Evolutionary conservation across 225 moss, liverwort and hornwort species (phyloP).

Genomic region (Asterella californica): DNA sequence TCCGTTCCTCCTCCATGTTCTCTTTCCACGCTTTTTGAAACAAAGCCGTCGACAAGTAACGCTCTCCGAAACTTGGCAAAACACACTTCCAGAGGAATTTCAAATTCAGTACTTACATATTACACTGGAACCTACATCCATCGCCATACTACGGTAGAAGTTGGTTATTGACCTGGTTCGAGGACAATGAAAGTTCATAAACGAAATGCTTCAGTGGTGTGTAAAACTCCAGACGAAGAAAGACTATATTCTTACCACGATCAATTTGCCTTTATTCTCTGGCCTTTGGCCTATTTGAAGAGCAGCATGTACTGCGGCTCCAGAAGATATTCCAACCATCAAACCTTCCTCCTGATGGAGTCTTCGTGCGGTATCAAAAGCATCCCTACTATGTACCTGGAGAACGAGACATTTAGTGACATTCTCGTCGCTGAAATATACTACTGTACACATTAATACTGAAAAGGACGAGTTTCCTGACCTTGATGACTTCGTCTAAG

Average conservation of each 20-base stretch:
- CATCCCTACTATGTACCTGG: constrained; percentile 71
- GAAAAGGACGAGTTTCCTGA: constrained; percentile 9
- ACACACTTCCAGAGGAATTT: constrained; percentile 50
- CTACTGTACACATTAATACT: not conserved
- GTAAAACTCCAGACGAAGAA: not conserved
- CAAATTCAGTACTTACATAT: too few relatives aligned
- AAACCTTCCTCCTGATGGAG: constrained; percentile 67
- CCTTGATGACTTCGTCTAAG: constrained; percentile 66
- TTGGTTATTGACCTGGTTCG: not conserved
- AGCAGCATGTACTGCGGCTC: constrained; percentile 64
- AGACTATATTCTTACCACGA: constrained; percentile 22
- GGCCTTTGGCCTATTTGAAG: constrained; percentile 49
- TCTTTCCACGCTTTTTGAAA: constrained; percentile 65
- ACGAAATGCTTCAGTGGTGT: not conserved
- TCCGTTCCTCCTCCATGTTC: constrained; percentile 54
- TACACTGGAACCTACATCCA: not conserved
- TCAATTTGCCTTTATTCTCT: constrained; percentile 39
- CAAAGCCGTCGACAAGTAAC: constrained; percentile 68
- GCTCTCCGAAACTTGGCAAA: constrained; percentile 80
- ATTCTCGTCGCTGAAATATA: not conserved
- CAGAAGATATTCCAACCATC: constrained; percentile 73
- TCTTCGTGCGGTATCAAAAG: constrained; percentile 55
- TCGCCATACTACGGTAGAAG: not conserved
- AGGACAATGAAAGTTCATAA: not conserved
- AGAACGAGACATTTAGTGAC: not conserved